Conservation (phyloP, 2,329 filamentous ascomycete genomes). For the Ascosphaera apis region DNA sequence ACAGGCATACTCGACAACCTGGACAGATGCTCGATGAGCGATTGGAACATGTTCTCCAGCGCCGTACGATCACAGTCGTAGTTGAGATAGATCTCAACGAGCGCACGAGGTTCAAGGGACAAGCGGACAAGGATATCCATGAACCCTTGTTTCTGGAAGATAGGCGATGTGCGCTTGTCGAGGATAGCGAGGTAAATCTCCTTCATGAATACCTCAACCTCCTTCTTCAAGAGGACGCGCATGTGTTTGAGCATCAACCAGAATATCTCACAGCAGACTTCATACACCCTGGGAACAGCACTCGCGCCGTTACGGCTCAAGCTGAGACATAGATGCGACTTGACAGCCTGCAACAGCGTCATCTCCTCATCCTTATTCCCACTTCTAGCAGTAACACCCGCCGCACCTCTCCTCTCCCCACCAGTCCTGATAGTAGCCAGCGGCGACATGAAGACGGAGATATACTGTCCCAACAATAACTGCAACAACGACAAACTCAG, state of each 20-base stretch:
- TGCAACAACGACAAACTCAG: slow-evolving; percentile 90
- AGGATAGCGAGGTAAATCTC: slow-evolving; percentile 89
- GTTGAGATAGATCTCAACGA: slow-evolving; percentile 93
- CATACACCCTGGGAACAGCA: slow-evolving; percentile 75
- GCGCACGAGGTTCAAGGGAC: slow-evolving; percentile 59
- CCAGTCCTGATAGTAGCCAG: slow-evolving; percentile 68
- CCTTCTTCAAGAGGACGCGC: slow-evolving; percentile 90
- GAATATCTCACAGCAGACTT: slow-evolving; percentile 91
- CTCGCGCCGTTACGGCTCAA: slow-evolving; percentile 89
- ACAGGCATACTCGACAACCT: slow-evolving; percentile 65
- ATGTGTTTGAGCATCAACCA: slow-evolving; percentile 93
- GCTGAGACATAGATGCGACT: slow-evolving; percentile 89
- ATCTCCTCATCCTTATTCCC: slow-evolving; percentile 65
- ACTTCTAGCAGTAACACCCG: slow-evolving; percentile 20
- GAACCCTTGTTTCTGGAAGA: slow-evolving; percentile 82
- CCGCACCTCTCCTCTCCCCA: not conserved
- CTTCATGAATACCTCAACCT: slow-evolving; percentile 92
- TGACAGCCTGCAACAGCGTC: slow-evolving; percentile 79
- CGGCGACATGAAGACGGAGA: slow-evolving; percentile 72
- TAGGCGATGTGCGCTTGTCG: slow-evolving; percentile 63
- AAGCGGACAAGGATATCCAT: slow-evolving; percentile 66
- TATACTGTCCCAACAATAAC: slow-evolving; percentile 84
- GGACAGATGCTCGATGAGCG: slow-evolving; percentile 79
- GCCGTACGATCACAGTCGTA: slow-evolving; percentile 89
- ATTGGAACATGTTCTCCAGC: slow-evolving; percentile 91